These are phyloP conservation scores for Lyophyllum atratum DNA, from an alignment of 768 basidiomycete genomes.

Conservation along the genomic window DNA sequence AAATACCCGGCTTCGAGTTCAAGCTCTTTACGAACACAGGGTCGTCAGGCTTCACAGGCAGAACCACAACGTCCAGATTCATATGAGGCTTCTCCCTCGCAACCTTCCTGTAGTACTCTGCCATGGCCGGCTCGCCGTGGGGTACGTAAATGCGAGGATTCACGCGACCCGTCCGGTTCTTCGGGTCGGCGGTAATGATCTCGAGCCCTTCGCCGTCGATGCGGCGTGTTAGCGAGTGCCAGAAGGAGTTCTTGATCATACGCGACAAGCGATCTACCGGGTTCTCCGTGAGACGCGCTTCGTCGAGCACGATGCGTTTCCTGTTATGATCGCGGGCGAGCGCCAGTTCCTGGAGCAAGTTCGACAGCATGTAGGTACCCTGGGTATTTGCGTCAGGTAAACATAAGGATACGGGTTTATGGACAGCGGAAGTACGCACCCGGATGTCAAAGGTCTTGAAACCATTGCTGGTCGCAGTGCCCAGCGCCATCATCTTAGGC, in stretches of 20 bases:
- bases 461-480: constrained; percentile 96
- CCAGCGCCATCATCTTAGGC: constrained; percentile 93
- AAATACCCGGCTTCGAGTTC: constrained; percentile 91
- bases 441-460: constrained; percentile 98
- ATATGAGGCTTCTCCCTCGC: constrained; percentile 91
- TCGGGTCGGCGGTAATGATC: constrained; percentile 96
- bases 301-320: constrained; percentile 97
- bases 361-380: constrained; percentile 99
- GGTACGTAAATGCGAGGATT: constrained; percentile 96
- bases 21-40: constrained; percentile 88
- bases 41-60: constrained; percentile 87
- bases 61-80: constrained; percentile 88
- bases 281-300: constrained; percentile 96
- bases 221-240: constrained; percentile 94
- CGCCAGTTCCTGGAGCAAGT: constrained; percentile 97
- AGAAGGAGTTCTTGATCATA: constrained; percentile 98
- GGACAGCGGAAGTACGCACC: constrained; percentile 40
- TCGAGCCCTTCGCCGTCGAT: constrained; percentile 98
- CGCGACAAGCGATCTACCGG: constrained; percentile 95
- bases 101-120: constrained; percentile 91
- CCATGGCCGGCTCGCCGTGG: constrained; percentile 90
- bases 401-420: constrained; percentile 5
- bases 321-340: constrained; percentile 93
- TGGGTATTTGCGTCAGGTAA: constrained; percentile 35
- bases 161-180: constrained; percentile 89